Evolutionary conservation across 495 filamentous ascomycete species (phyloP).

Genomic region (Wilcoxina mikolae): DNA sequence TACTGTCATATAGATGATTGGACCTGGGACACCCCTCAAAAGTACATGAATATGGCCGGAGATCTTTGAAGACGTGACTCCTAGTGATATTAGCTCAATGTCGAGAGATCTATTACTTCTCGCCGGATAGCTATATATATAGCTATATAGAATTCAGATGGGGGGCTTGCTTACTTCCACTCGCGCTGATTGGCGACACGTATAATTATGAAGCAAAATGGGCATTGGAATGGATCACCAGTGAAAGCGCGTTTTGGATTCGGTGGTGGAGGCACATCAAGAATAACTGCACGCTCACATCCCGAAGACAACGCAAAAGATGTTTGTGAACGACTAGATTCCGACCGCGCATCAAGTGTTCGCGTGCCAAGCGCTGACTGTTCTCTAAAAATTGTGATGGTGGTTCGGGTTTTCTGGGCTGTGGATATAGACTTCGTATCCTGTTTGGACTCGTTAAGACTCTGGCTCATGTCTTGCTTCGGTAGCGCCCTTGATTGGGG

Average conservation of each 20-base stretch:
- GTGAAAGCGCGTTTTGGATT: not conserved
- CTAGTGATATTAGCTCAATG: conserved; percentile 2
- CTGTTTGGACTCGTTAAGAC: not conserved
- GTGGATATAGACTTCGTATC: conserved; percentile 2
- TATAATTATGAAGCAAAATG: conserved; percentile 18
- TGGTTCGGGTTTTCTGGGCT: conserved; percentile 12
- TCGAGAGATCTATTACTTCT: not conserved
- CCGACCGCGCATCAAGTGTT: conserved; percentile 2
- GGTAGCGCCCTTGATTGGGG: not conserved
- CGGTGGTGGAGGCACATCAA: conserved; percentile 10
- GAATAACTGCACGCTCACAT: not conserved
- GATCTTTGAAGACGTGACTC: conserved; percentile 19
- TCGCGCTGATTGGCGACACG: not conserved
- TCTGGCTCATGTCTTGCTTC: too few species aligned
- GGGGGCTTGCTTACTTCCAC: conserved; percentile 20
- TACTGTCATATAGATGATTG: conserved; percentile 9
- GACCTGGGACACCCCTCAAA: conserved; percentile 8
- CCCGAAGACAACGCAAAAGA: conserved; percentile 13
- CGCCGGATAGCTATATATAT: too few species aligned
- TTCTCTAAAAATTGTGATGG: conserved; percentile 6
- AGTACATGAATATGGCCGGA: conserved; percentile 20
- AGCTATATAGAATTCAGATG: not conserved
- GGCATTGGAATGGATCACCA: conserved; percentile 18
- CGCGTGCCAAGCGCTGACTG: not conserved
- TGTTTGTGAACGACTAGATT: conserved; percentile 12